A percentile compares a stretch with the other conserved stretches of the same genome.
phyloP scores from a whole-genome alignment of 352 stramenopile genomes.

The Phytophthora multivora region DNA sequence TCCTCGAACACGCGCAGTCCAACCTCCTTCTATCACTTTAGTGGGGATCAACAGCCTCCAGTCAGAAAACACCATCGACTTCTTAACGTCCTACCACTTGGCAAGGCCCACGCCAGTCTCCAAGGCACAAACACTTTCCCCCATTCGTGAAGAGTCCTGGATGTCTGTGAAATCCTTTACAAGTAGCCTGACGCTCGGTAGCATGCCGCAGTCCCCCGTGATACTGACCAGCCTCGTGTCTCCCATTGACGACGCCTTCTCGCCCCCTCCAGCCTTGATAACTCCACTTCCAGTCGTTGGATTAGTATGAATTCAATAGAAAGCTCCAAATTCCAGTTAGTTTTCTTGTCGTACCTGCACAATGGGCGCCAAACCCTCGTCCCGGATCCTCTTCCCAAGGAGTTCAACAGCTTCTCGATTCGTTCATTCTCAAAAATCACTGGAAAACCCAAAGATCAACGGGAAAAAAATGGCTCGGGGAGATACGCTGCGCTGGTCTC shows the following conservation, averaged over 20 bases:
- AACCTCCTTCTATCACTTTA: neutral
- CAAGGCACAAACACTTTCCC: constrained; percentile 12
- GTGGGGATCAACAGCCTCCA: constrained; percentile 6
- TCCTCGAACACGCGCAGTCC: constrained; percentile 3
- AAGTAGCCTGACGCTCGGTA: constrained; percentile 7
- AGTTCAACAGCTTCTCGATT: neutral
- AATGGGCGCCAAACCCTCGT: constrained; percentile 13
- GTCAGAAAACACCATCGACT: neutral
- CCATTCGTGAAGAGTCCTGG: constrained; percentile 27
- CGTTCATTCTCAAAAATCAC: constrained; percentile 26
- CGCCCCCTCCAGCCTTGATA: constrained; percentile 9
- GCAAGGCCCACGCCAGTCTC: constrained; percentile 8
- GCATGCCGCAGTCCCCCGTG: constrained; percentile 18
- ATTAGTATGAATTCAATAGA: constrained; percentile 12
- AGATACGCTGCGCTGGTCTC: constrained; percentile 31
- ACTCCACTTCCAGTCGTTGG: constrained; percentile 7
- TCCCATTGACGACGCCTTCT: constrained; percentile 23
- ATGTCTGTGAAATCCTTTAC: constrained; percentile 3
- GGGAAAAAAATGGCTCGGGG: constrained; percentile 33
- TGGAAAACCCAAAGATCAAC: constrained; percentile 10
- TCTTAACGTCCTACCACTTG: constrained; percentile 13
- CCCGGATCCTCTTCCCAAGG: constrained; percentile 18
- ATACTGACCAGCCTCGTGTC: constrained; percentile 32
- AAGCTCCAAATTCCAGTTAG: constrained; percentile 2
- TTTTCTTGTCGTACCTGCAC: neutral